A percentile compares a stretch with the other conserved stretches of the same genome.
These are phyloP conservation scores for Coemansia sp. DNA, from an alignment of 192 early-diverging fungal genomes.

Conservation along the genomic window DNA sequence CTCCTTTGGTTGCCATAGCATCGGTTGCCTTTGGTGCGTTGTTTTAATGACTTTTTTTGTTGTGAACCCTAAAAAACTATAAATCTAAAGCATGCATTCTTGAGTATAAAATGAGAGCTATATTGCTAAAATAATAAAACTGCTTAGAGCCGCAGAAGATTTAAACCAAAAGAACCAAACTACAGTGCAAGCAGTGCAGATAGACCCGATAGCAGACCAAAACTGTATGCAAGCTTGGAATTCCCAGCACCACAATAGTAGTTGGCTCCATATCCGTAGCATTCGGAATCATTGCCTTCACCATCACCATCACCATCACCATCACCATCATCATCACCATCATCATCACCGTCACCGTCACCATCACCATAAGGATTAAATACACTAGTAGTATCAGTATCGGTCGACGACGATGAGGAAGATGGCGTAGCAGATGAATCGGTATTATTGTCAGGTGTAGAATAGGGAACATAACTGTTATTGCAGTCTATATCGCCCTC, in stretches of 20 bases:
- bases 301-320: too few species aligned
- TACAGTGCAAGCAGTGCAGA: not conserved
- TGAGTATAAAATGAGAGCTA: not conserved
- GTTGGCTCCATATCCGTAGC: not conserved
- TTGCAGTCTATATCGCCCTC: constrained; percentile 11
- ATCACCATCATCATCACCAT: too few species aligned
- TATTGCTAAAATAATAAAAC: not conserved
- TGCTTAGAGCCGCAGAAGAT: not conserved
- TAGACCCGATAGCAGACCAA: not conserved
- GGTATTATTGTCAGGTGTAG: not conserved
- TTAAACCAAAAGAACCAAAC: not conserved
- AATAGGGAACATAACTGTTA: constrained; percentile 4
- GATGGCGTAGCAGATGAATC: not conserved
- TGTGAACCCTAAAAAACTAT: too few species aligned
- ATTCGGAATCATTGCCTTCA: not conserved
- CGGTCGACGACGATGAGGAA: not conserved
- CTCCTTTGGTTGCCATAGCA: constrained; percentile 11
- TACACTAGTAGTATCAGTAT: not conserved
- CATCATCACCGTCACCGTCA: too few species aligned
- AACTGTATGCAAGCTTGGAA: not conserved
- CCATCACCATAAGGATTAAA: not conserved
- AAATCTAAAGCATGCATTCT: too few species aligned
- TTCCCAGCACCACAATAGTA: not conserved
- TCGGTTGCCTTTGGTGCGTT: constrained; percentile 2
- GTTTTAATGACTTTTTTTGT: not conserved